Percentiles rank a stretch among this genome's conserved stretches.
Evolutionary conservation across 1,284 basidiomycete genomes (phyloP).

Genomic region (Sporisorium graminicola): DNA sequence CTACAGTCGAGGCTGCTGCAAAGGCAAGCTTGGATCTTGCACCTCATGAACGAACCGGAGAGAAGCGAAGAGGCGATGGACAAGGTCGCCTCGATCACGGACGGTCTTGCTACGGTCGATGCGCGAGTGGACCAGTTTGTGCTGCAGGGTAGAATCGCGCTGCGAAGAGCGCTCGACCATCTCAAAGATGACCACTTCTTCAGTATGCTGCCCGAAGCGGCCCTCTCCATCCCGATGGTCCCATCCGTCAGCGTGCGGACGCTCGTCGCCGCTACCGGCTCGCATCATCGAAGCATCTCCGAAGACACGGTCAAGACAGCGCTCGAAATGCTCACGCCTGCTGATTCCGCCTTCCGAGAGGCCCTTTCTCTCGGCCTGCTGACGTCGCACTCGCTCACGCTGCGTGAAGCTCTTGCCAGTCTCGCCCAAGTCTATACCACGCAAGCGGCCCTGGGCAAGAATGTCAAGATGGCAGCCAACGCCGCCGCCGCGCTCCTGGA

Average conservation of each 20-base stretch:
- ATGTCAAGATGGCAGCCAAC: slow-evolving; percentile 42
- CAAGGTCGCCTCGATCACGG: slow-evolving; percentile 40
- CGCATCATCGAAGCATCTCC: slow-evolving; percentile 35
- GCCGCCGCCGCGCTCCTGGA: slow-evolving; percentile 48
- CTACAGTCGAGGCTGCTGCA: slow-evolving; percentile 51
- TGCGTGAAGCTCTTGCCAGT: slow-evolving; percentile 48
- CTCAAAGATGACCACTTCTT: slow-evolving; percentile 57
- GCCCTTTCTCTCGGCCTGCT: slow-evolving; percentile 36
- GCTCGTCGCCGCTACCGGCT: slow-evolving; percentile 22
- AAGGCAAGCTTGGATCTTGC: slow-evolving; percentile 56
- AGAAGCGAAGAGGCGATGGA: slow-evolving; percentile 43
- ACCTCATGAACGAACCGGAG: slow-evolving; percentile 36
- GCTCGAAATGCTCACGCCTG: slow-evolving; percentile 37
- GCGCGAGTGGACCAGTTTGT: slow-evolving; percentile 43
- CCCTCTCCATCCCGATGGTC: slow-evolving; percentile 60
- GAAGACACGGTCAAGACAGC: slow-evolving; percentile 46
- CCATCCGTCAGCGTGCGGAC: slow-evolving; percentile 40
- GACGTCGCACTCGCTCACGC: slow-evolving; percentile 39
- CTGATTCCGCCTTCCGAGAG: slow-evolving; percentile 44
- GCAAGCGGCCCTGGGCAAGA: slow-evolving; percentile 48
- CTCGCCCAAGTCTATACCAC: slow-evolving; percentile 49
- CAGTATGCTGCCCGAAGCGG: slow-evolving; percentile 62
- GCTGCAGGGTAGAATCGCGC: slow-evolving; percentile 46
- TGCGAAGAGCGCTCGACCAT: slow-evolving; percentile 44
- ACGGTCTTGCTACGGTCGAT: slow-evolving; percentile 21